Conservation (phyloP, 345 rosid genomes). For the Citrus inodora region DNA sequence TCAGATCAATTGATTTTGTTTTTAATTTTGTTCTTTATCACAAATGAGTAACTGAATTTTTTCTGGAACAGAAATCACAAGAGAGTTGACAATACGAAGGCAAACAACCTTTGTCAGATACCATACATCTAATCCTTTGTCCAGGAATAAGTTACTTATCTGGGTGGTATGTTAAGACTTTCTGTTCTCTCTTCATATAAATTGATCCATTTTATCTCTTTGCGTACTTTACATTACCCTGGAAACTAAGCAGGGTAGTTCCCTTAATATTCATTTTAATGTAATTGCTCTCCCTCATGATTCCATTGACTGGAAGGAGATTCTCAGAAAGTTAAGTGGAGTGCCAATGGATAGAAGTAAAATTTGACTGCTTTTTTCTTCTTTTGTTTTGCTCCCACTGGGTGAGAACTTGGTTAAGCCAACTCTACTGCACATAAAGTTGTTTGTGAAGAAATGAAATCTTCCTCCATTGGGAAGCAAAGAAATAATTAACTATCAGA, state of each 20-base stretch:
- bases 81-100: slow-evolving; percentile 53
- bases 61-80: slow-evolving; percentile 46
- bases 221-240: neutral
- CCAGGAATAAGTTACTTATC: slow-evolving; percentile 54
- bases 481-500: neutral
- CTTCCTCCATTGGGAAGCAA: neutral
- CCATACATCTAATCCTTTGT: slow-evolving; percentile 55
- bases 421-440: neutral
- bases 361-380: neutral
- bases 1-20: neutral
- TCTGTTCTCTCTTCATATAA: slow-evolving; percentile 6
- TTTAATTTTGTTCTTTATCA: neutral
- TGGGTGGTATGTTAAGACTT: slow-evolving; percentile 66
- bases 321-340: neutral
- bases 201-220: neutral
- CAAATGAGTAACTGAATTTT: slow-evolving; percentile 11
- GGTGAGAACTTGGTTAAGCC: neutral
- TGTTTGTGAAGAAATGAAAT: neutral
- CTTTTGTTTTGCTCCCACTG: neutral
- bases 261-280: neutral
- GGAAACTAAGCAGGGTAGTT: neutral
- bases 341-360: neutral
- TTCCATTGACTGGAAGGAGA: neutral
- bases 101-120: slow-evolving; percentile 77
- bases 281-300: neutral